These are phyloP conservation scores for Aureobasidium namibiae DNA, from an alignment of 2,329 filamentous ascomycete species.

Conservation along the genomic window DNA sequence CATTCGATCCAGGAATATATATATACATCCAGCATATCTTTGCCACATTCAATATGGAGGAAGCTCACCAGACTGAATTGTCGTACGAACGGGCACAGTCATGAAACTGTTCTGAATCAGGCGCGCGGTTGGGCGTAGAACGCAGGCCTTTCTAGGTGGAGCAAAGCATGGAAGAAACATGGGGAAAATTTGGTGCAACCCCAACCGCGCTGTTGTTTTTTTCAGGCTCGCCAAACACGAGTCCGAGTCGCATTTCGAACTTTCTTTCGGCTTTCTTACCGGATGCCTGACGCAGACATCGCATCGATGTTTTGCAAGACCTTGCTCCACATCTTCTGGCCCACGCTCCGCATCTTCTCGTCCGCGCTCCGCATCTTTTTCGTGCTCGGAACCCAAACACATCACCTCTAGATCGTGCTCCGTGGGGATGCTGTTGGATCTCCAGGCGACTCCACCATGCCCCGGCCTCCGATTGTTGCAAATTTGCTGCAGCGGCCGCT, in stretches of 20 bases:
- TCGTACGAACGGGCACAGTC: background rate
- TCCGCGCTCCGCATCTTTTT: conserved; percentile 7
- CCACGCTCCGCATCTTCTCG: background rate
- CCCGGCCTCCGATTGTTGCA: background rate
- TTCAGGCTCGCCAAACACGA: background rate
- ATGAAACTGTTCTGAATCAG: background rate
- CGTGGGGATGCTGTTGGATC: conserved; percentile 7
- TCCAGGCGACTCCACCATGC: conserved; percentile 5
- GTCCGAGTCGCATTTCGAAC: background rate
- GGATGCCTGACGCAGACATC: background rate
- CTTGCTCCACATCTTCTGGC: background rate
- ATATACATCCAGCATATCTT: background rate
- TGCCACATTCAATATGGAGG: background rate
- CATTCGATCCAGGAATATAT: background rate
- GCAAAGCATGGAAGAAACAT: background rate
- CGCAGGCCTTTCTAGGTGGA: background rate
- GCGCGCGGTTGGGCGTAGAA: background rate
- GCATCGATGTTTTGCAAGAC: background rate
- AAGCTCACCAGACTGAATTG: too few species aligned
- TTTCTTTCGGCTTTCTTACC: conserved; percentile 4
- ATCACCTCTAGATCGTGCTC: conserved; percentile 3
- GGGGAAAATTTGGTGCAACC: background rate
- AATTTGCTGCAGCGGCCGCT: background rate
- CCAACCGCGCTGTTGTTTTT: background rate
- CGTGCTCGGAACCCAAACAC: conserved; percentile 2